Evolutionary conservation across 306 rosid genomes (phyloP).

Genomic region (Medicago arabica): DNA sequence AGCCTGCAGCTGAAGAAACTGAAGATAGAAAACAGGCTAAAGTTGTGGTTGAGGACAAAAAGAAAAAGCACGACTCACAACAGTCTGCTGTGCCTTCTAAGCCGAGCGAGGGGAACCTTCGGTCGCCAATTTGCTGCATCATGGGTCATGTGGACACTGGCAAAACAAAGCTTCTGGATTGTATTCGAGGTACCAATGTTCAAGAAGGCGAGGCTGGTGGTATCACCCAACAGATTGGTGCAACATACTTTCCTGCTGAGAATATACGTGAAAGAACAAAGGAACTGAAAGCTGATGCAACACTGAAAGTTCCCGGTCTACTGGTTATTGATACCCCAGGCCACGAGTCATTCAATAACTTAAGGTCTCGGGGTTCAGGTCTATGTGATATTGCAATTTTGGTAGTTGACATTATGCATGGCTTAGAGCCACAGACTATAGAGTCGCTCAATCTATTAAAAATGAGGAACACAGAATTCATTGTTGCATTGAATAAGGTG

Average conservation of each 20-base stretch:
- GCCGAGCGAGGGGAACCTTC: conserved; percentile 72
- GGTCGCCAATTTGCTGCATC: conserved; percentile 98
- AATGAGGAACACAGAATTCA: conserved; percentile 96
- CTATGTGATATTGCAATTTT: conserved; percentile 93
- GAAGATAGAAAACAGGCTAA: conserved; percentile 52
- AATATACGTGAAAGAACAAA: conserved; percentile 94
- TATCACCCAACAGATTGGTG: conserved; percentile 98
- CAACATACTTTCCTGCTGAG: conserved; percentile 92
- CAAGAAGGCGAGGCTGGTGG: conserved; percentile 99
- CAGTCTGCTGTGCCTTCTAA: conserved; percentile 51
- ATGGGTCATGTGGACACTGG: conserved; percentile 99
- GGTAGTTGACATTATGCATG: conserved; percentile 99
- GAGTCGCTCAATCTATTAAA: conserved; percentile 90
- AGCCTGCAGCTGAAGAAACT: conserved; percentile 49
- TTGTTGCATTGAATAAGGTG: conserved; percentile 92
- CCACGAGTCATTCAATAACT: conserved; percentile 86
- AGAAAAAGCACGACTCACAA: conserved; percentile 43
- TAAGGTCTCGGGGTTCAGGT: conserved; percentile 96
- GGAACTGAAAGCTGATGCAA: conserved; percentile 96
- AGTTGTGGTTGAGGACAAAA: conserved; percentile 48
- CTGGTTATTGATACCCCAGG: conserved; percentile 98
- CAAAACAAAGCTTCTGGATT: conserved; percentile 92
- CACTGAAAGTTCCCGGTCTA: conserved; percentile 84
- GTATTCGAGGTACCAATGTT: conserved; percentile 93
- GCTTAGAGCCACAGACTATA: conserved; percentile 92